Percentiles rank a stretch among this genome's conserved stretches.
Conservation (phyloP, 2,329 filamentous ascomycete species). For the Juglanconis oblonga region DNA sequence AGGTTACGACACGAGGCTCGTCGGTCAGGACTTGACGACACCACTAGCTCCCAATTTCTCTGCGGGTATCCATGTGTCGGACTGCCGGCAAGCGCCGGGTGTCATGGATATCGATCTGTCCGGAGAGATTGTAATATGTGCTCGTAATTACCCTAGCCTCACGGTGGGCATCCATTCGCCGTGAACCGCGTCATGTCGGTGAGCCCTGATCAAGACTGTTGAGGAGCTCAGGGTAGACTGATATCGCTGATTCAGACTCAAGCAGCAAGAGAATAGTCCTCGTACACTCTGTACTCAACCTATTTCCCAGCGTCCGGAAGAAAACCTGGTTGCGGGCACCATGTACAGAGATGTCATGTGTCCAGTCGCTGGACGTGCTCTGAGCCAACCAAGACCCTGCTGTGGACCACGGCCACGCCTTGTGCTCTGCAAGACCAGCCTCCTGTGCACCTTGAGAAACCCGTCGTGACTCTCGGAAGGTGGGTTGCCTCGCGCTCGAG, state of each 20-base stretch:
- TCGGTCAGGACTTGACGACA: neutral
- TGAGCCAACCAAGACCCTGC: neutral
- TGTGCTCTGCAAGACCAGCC: constrained; percentile 1
- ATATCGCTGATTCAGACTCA: neutral
- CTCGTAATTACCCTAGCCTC: neutral
- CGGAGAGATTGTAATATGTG: neutral
- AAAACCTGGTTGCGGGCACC: neutral
- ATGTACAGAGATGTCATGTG: neutral
- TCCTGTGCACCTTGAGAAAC: neutral
- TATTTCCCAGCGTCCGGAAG: neutral
- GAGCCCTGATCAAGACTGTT: neutral
- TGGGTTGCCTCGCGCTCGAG: neutral
- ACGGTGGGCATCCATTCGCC: neutral
- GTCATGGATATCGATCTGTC: neutral
- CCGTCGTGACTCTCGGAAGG: neutral
- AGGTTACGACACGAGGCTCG: constrained; percentile 2
- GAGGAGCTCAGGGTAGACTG: neutral
- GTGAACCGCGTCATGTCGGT: neutral
- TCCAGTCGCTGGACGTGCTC: neutral
- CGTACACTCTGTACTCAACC: too few relatives aligned
- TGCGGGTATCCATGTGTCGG: neutral
- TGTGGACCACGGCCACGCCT: neutral
- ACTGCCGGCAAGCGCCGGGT: neutral
- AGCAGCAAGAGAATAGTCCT: neutral
- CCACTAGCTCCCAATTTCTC: constrained; percentile 4